Percentiles rank a stretch among this genome's conserved stretches.
Evolutionary conservation across 345 rosid genomes (phyloP).

Genomic region (Lepidium didymum): DNA sequence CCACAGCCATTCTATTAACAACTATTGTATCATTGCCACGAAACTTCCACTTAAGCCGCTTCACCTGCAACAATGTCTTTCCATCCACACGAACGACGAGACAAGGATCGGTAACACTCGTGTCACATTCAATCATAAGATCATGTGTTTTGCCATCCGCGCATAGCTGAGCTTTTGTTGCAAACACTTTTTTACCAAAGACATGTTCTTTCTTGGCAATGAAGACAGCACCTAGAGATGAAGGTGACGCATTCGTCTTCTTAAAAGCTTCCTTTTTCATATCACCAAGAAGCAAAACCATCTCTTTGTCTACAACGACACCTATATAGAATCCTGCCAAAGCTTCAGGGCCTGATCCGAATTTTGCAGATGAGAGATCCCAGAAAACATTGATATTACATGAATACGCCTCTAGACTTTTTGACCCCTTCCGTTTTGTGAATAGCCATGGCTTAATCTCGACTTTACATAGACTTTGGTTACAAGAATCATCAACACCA

Average conservation of each 20-base stretch:
- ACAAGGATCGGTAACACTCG: constrained; percentile 56
- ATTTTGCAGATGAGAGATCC: constrained; percentile 75
- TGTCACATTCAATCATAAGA: constrained; percentile 73
- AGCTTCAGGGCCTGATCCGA: constrained; percentile 81
- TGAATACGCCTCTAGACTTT: constrained; percentile 47
- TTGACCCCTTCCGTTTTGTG: constrained; percentile 76
- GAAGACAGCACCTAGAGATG: constrained; percentile 37
- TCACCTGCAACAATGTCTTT: constrained; percentile 68
- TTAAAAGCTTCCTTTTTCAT: constrained; percentile 68
- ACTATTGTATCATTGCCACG: constrained; percentile 77
- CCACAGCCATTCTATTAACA: constrained; percentile 78
- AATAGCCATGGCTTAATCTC: constrained; percentile 90
- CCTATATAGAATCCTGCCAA: constrained; percentile 61
- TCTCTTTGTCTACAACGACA: constrained; percentile 53
- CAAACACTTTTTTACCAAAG: constrained; percentile 73
- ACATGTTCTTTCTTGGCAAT: constrained; percentile 72
- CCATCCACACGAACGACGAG: constrained; percentile 74
- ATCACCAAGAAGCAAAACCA: constrained; percentile 74
- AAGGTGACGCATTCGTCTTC: constrained; percentile 45
- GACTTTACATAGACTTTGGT: constrained; percentile 64
- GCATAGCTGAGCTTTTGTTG: constrained; percentile 63
- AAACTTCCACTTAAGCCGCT: constrained; percentile 89
- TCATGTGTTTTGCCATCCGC: constrained; percentile 65
- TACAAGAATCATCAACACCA: constrained; percentile 56
- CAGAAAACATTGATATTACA: constrained; percentile 51